A percentile compares a stretch with the other conserved stretches of the same genome.
phyloP scores from a whole-genome alignment of 1,139 yeast genomes.

The Scheffersomyces segobiensis region DNA sequence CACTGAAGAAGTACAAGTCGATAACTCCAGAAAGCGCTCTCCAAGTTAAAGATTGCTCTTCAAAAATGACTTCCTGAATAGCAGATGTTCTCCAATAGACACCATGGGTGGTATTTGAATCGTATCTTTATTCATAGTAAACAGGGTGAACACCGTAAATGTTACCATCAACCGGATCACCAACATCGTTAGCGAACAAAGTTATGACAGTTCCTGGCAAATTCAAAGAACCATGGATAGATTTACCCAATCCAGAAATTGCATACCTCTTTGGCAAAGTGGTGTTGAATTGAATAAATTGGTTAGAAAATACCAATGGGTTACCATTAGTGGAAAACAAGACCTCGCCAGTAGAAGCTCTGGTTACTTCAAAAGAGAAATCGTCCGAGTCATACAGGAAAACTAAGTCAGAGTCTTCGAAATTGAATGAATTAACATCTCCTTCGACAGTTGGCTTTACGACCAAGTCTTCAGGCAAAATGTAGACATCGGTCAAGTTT shows the following conservation, averaged over 20 bases:
- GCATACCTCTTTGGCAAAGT: constrained; percentile 25
- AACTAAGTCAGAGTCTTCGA: constrained; percentile 18
- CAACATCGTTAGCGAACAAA: constrained; percentile 22
- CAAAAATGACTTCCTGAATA: constrained; percentile 21
- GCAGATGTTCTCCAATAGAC: constrained; percentile 26
- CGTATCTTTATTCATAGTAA: constrained; percentile 21
- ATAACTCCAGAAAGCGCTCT: constrained; percentile 27
- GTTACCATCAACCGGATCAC: constrained; percentile 24
- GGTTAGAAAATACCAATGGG: constrained; percentile 32
- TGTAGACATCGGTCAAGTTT: constrained; percentile 22
- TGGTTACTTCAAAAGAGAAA: constrained; percentile 26
- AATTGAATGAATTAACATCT: constrained; percentile 7
- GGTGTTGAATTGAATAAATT: constrained; percentile 30
- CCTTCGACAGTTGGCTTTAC: constrained; percentile 17
- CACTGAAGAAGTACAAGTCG: constrained; percentile 33
- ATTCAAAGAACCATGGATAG: constrained; percentile 27
- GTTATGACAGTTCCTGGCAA: constrained; percentile 29
- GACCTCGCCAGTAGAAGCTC: constrained; percentile 23
- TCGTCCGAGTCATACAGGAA: constrained; percentile 21
- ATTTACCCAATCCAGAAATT: constrained; percentile 32
- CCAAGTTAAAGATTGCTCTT: constrained; percentile 24
- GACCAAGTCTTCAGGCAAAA: constrained; percentile 25
- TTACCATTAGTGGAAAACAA: constrained; percentile 29
- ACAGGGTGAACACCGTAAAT: constrained; percentile 26
- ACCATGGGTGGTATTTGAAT: constrained; percentile 21